Percentiles rank a stretch among this genome's conserved stretches.
phyloP scores from a whole-genome alignment of 371 early-diverging fungal genomes.

The Phascolomyces articulosus region DNA sequence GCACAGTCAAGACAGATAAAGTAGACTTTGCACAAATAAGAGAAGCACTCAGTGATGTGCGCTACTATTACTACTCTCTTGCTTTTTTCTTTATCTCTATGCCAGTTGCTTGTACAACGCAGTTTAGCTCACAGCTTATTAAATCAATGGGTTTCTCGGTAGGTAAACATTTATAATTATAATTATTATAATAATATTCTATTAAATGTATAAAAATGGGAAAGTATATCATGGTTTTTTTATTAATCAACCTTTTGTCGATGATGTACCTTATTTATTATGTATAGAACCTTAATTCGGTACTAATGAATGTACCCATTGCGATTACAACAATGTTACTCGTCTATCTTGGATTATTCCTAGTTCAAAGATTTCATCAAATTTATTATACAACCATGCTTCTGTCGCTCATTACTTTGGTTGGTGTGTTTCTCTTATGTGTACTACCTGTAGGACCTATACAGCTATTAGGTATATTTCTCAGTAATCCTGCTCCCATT shows the following conservation, averaged over 20 bases:
- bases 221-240: too few relatives aligned
- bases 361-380: not conserved
- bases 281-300: not conserved
- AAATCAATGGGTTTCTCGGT: constrained; percentile 35
- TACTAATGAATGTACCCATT: not conserved
- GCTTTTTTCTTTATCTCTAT: constrained; percentile 24
- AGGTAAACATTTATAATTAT: not conserved
- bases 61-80: constrained; percentile 30
- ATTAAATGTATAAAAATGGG: too few relatives aligned
- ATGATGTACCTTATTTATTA: too few relatives aligned
- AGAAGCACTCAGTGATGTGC: constrained; percentile 33
- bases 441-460: constrained; percentile 3
- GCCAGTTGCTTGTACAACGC: constrained; percentile 32
- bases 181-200: too few relatives aligned
- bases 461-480: constrained; percentile 4
- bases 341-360: not conserved
- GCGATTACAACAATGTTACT: not conserved
- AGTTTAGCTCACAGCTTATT: constrained; percentile 33
- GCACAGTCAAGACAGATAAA: constrained; percentile 1
- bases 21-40: constrained; percentile 29
- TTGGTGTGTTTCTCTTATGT: constrained; percentile 6
- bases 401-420: constrained; percentile 11
- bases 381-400: not conserved
- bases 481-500: not conserved
- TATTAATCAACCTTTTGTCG: too few relatives aligned